phyloP scores from a whole-genome alignment of 2,329 filamentous ascomycete genomes.

The Colletotrichum chrysophilum region DNA sequence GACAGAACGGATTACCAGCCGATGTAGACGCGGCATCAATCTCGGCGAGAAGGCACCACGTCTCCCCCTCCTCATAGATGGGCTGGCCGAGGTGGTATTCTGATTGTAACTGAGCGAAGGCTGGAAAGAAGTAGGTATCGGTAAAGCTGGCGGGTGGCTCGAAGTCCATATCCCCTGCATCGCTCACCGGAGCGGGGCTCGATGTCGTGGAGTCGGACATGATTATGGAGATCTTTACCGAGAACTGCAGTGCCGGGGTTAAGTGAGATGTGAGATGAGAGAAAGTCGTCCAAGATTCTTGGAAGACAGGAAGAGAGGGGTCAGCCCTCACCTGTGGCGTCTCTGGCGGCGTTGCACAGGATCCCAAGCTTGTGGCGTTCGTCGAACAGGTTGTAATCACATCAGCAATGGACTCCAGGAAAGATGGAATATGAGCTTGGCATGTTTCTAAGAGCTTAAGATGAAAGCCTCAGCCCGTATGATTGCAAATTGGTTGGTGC shows the following conservation, averaged over 20 bases:
- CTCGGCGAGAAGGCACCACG: not conserved
- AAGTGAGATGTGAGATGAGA: not conserved
- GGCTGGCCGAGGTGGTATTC: not conserved
- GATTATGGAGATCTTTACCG: not conserved
- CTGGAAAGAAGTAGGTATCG: not conserved
- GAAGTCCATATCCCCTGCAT: not conserved
- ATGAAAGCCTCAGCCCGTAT: not conserved
- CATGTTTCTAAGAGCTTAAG: not conserved
- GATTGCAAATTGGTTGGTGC: not conserved
- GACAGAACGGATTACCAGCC: not conserved
- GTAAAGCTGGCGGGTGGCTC: not conserved
- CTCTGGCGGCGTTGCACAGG: not conserved
- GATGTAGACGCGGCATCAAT: not conserved
- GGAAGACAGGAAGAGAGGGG: not conserved
- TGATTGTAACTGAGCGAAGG: not conserved
- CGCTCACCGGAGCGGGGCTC: not conserved
- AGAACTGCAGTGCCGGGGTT: too few relatives aligned
- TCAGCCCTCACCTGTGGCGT: not conserved
- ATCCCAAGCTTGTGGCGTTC: not conserved
- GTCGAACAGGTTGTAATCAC: not conserved
- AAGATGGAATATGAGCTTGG: not conserved
- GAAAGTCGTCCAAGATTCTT: not conserved
- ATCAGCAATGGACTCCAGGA: not conserved
- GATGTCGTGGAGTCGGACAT: not conserved
- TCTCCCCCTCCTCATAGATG: not conserved